phyloP scores from a whole-genome alignment of 495 filamentous ascomycete genomes.

The Hyaloscypha hepaticicola region DNA sequence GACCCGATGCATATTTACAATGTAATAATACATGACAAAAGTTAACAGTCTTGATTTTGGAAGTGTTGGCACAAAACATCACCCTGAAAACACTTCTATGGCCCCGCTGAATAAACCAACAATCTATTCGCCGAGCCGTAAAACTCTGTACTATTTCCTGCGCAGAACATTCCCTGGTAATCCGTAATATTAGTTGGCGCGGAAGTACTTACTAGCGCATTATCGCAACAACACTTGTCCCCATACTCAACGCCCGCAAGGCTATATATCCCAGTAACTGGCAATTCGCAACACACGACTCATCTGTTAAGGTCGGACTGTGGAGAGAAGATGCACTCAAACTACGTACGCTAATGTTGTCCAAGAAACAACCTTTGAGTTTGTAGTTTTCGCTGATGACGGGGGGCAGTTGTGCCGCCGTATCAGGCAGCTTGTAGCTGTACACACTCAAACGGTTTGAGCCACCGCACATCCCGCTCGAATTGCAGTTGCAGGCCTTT shows the following conservation, averaged over 20 bases:
- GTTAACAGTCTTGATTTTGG: too few relatives aligned
- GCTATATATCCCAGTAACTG: neutral
- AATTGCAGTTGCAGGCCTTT: neutral
- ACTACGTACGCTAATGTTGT: neutral
- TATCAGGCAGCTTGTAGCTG: neutral
- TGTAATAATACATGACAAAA: too few relatives aligned
- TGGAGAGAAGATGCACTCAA: neutral
- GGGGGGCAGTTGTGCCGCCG: neutral
- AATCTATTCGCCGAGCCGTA: neutral
- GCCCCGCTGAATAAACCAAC: neutral
- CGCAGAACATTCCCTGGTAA: neutral
- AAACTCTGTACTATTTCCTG: neutral
- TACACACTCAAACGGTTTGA: slow-evolving; percentile 29
- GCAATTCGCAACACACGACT: neutral
- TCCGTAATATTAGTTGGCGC: neutral
- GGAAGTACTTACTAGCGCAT: neutral
- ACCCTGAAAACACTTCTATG: too few relatives aligned
- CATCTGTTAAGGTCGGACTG: neutral
- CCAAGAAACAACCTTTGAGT: neutral
- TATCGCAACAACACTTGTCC: neutral
- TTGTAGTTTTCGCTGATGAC: neutral
- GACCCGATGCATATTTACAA: too few relatives aligned
- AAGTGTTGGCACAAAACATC: too few relatives aligned
- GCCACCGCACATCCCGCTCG: slow-evolving; percentile 22
- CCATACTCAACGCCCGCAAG: neutral